Evolutionary conservation across 2,329 filamentous ascomycete genomes (phyloP).

Genomic region (Byssothecium circinans): DNA sequence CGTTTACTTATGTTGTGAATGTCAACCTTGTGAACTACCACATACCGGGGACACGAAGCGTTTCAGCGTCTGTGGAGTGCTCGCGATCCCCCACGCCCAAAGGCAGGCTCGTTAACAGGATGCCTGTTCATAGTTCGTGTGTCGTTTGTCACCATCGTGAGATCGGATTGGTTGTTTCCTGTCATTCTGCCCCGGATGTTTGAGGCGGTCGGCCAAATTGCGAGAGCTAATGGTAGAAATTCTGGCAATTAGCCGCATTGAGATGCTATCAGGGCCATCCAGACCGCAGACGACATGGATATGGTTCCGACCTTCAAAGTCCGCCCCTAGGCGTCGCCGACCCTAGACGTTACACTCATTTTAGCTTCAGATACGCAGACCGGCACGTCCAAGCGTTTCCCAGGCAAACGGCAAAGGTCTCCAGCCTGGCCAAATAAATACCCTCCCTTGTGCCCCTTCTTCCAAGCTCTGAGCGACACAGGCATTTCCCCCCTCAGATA

Average conservation of each 20-base stretch:
- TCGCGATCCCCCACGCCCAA: slow-evolving; percentile 21
- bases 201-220: slow-evolving; percentile 19
- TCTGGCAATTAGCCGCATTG: slow-evolving; percentile 17
- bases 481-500: slow-evolving; percentile 19
- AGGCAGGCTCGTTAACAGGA: slow-evolving; percentile 9
- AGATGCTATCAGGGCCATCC: slow-evolving; percentile 22
- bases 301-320: slow-evolving; percentile 19
- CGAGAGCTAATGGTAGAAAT: slow-evolving; percentile 9
- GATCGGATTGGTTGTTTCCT: slow-evolving; percentile 20
- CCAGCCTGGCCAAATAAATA: slow-evolving; percentile 30
- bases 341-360: slow-evolving; percentile 11
- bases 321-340: slow-evolving; percentile 7
- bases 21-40: slow-evolving; percentile 1
- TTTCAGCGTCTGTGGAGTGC: slow-evolving; percentile 14
- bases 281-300: slow-evolving; percentile 14
- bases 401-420: slow-evolving; percentile 11
- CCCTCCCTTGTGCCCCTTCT: slow-evolving; percentile 21
- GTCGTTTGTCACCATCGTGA: slow-evolving; percentile 12
- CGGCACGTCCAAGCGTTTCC: slow-evolving; percentile 18
- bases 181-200: slow-evolving; percentile 22
- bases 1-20: background rate
- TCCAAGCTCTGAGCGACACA: slow-evolving; percentile 11
- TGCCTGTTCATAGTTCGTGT: slow-evolving; percentile 15
- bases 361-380: slow-evolving; percentile 11
- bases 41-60: slow-evolving; percentile 1